Evolutionary conservation across 352 stramenopile genomes (phyloP).

Genomic region (Globisporangium sylvaticum): DNA sequence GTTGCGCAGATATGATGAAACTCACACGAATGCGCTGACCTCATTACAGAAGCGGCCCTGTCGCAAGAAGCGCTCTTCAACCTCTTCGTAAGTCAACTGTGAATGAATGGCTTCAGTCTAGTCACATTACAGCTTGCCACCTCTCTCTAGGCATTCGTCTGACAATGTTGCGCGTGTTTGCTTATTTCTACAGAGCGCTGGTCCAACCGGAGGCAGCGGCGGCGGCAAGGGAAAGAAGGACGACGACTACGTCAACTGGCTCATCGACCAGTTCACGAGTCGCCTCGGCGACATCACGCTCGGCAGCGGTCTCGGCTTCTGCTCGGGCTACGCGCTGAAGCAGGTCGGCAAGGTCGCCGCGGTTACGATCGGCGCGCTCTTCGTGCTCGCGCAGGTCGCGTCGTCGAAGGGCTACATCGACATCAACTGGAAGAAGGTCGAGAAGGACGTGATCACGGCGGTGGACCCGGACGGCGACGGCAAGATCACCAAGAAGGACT

Average conservation of each 20-base stretch:
- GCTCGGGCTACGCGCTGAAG: conserved; percentile 83
- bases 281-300: conserved; percentile 73
- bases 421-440: conserved; percentile 88
- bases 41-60: conserved; percentile 27
- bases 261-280: conserved; percentile 59
- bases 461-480: conserved; percentile 82
- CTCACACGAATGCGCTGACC: not conserved
- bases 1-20: not conserved
- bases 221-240: conserved; percentile 30
- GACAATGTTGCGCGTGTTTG: not conserved
- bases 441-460: conserved; percentile 80
- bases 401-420: conserved; percentile 86
- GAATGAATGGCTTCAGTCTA: not conserved
- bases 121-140: not conserved
- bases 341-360: conserved; percentile 77
- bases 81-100: conserved; percentile 19
- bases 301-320: conserved; percentile 67
- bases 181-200: conserved; percentile 19
- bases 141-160: not conserved
- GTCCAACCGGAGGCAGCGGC: conserved; percentile 21
- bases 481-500: conserved; percentile 80
- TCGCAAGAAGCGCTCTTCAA: conserved; percentile 46
- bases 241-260: conserved; percentile 48
- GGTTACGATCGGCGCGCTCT: conserved; percentile 69
- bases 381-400: conserved; percentile 66